phyloP scores from a whole-genome alignment of 2,329 filamentous ascomycete genomes.

The Alternaria novae-zelandiae region DNA sequence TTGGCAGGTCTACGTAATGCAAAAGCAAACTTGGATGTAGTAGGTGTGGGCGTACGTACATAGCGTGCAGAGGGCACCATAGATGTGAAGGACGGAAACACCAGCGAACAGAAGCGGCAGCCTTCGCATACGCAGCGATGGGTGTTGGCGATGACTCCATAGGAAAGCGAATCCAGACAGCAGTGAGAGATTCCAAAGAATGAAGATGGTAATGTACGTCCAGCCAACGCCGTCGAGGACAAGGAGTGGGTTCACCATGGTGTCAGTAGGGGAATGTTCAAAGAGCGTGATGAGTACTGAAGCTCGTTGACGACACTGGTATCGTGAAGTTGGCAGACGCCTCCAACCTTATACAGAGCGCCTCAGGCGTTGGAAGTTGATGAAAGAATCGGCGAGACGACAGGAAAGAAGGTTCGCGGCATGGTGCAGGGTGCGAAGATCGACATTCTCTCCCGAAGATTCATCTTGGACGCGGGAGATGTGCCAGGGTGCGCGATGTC shows the following conservation, averaged over 20 bases:
- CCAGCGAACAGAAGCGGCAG: constrained; percentile 37
- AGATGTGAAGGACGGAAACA: constrained; percentile 33
- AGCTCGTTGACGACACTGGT: not conserved
- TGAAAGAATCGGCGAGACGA: constrained; percentile 4
- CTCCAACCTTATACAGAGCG: constrained; percentile 6
- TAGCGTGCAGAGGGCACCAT: constrained; percentile 25
- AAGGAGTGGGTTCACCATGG: constrained; percentile 22
- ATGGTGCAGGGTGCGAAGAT: constrained; percentile 1
- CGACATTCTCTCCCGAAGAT: not conserved
- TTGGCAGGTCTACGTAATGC: not conserved
- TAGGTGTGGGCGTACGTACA: constrained; percentile 10
- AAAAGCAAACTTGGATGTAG: not conserved
- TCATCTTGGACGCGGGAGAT: constrained; percentile 8
- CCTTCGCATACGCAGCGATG: constrained; percentile 40
- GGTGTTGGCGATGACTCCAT: constrained; percentile 35
- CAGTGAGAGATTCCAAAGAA: constrained; percentile 26
- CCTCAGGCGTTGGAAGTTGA: not conserved
- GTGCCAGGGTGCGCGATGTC: constrained; percentile 6
- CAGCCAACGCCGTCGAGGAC: constrained; percentile 21
- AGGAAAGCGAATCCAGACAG: constrained; percentile 23
- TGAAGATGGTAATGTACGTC: constrained; percentile 27
- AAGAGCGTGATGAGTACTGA: constrained; percentile 10
- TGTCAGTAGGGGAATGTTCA: not conserved
- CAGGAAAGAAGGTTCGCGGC: not conserved
- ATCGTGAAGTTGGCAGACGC: not conserved